Evolutionary conservation across 2,329 filamentous ascomycete genomes (phyloP), one percentile per base, ranked within the genome.

Genomic region (Fusarium devonianum): DNA sequence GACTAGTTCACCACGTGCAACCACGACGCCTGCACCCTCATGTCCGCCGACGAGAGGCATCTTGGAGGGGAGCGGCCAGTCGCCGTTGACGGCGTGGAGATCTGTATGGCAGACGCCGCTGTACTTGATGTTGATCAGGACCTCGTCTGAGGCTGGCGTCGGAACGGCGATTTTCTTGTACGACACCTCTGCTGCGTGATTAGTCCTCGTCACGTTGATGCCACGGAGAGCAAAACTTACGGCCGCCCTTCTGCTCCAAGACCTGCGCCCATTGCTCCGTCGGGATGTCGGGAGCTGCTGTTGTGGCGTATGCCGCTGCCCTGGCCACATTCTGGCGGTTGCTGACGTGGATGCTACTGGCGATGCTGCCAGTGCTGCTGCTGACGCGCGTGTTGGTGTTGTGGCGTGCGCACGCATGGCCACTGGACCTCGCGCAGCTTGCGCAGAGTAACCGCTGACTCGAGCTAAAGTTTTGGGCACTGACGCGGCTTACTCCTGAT

Each of bases 81-180:
- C 90, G 37, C 90, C 90, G 53, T 89, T 89, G 72, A 92, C 80
- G 57, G 89, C 89, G 67, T 81, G 78, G 19, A 80, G 78, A 71
- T 94, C 89, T 11, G 90, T 93, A 76, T 93, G 90, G 78, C 90
- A 94, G 58, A 94, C 89, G 66, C 90, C 90, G n/a, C 86, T 87
- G 77, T 85, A 94, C 72, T 90, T 90, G 79, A 95, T 82, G 74
- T 93, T 92, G 73, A 96, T 78, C 46, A 96, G 84, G 58, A 95
- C 89, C 75, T 96, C 89, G 74, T 94, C 90, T 26, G 90, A 87
- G 16, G 85, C 89, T 13, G 91, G 91, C 70, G 85, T 83, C 50
- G 80, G 80, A 39, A 95, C 90, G 56, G 89, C 86, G 65, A 96
- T 92, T 74, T 86, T 80, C 75, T 89, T 91, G 78, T 86, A 89